Evolutionary conservation across 805 yeast species (phyloP), one percentile per base, ranked within the genome.

Genomic region (Spathaspora boniae): DNA sequence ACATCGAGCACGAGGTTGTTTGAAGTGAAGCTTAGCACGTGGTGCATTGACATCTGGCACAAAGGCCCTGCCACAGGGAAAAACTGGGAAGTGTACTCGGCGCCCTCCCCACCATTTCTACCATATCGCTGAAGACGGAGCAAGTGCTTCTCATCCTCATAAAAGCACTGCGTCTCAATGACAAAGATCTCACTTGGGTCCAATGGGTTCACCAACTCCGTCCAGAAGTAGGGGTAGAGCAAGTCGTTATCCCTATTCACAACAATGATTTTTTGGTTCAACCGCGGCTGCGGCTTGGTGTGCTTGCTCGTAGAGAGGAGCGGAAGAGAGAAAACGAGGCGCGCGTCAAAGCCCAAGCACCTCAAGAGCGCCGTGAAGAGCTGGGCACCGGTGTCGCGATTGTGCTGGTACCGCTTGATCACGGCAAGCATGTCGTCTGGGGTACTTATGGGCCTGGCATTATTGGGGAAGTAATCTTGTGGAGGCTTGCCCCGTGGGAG

Each of bases 221-320:
- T 58, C 67, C 67, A 61, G 36, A 42, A 61, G 39, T 61, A 61
- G 2, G 67, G 67, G 34, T 56, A 60, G 6, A 61, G 37, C 8
- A 61, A 41, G 39, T 61, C 67, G 37, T 47, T 45, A 30, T 61
- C 67, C 30, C 51, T 53, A 26, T 54, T 60, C 5, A 41, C 28
- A 8, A 36, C 29, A 1, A 56, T 36, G 16, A 46, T 50, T 2
- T 37, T 35, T n/a, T 25, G 29, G 29, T 57, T 54, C 6, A 49
- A 27, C 21, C 45, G 44, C 2, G 65, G 65, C 35, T 58, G 65
- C 3, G 21, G 21, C 11, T 31, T 41, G 9, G 17, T 21, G n/a
- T 36, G 40, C 16, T 29, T 43, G 16, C 35, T 37, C 3, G 46
- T 29, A 4, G 51, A 34, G 14, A 58, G 30, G 14, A 56, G 36